Conservation (phyloP, 2,329 filamentous ascomycete genomes). For the Fusarium napiforme region DNA sequence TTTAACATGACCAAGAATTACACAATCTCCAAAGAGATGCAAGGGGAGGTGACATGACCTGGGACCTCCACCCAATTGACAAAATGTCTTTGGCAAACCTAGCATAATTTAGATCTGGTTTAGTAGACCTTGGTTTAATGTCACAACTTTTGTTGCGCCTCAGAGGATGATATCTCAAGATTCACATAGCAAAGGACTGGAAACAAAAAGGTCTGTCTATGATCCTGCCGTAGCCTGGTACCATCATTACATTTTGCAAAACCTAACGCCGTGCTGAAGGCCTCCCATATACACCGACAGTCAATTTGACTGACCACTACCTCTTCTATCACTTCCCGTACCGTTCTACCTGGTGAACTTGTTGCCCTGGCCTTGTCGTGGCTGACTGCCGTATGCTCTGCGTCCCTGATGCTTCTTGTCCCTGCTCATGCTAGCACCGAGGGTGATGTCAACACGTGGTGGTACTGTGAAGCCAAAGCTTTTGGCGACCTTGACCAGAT, state of each 20-base stretch:
- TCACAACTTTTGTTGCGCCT: not conserved
- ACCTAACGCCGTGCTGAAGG: conserved; percentile 47
- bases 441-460: conserved; percentile 82
- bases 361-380: conserved; percentile 62
- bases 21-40: not conserved
- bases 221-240: conserved; percentile 33
- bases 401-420: conserved; percentile 72
- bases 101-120: not conserved
- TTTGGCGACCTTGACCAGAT: conserved; percentile 85
- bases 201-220: conserved; percentile 29
- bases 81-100: not conserved
- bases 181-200: conserved; percentile 4
- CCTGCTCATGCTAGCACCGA: conserved; percentile 82
- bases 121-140: not conserved
- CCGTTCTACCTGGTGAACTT: conserved; percentile 41
- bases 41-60: not conserved
- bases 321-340: not conserved
- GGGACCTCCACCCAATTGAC: not conserved
- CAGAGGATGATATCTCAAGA: not conserved
- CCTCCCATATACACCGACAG: conserved; percentile 36
- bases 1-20: not conserved
- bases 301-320: conserved; percentile 24
- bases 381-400: conserved; percentile 82
- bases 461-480: conserved; percentile 83
- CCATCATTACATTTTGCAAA: conserved; percentile 45